These are phyloP conservation scores for Aphanomyces cochlioides DNA, from an alignment of 352 stramenopile species.

Conservation along the genomic window DNA sequence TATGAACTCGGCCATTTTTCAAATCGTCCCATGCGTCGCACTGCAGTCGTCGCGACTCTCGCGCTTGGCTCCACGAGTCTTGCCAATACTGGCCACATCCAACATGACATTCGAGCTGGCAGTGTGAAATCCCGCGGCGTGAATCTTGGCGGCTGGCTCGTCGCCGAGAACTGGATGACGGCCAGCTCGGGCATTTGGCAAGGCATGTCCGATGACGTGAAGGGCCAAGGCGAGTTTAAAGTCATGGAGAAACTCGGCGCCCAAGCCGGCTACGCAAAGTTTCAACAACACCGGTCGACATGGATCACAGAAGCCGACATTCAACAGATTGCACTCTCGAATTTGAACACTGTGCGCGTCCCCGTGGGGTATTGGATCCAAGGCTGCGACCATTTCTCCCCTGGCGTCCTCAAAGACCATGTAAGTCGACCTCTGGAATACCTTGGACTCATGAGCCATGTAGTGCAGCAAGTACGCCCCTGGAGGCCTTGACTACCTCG, in stretches of 20 bases:
- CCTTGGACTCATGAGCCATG: background rate
- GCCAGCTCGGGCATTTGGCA: slow-evolving; percentile 26
- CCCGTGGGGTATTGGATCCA: slow-evolving; percentile 50
- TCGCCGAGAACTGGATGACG: slow-evolving; percentile 38
- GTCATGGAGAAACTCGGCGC: slow-evolving; percentile 35
- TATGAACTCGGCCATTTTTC: too few relatives aligned
- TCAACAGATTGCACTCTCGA: slow-evolving; percentile 29
- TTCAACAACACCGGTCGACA: slow-evolving; percentile 33
- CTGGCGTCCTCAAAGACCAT: background rate
- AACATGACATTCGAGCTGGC: slow-evolving; percentile 36
- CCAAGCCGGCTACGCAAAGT: slow-evolving; percentile 28
- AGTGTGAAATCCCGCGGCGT: slow-evolving; percentile 32
- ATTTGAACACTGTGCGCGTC: slow-evolving; percentile 49
- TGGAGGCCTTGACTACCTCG: slow-evolving; percentile 43
- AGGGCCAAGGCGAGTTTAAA: slow-evolving; percentile 33
- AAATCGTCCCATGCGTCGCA: too few relatives aligned
- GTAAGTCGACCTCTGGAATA: background rate
- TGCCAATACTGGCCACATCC: slow-evolving; percentile 24
- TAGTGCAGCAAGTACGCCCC: slow-evolving; percentile 44
- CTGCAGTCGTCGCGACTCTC: too few relatives aligned
- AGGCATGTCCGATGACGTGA: background rate
- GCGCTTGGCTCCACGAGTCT: too few relatives aligned
- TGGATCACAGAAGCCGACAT: slow-evolving; percentile 38
- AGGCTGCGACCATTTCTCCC: slow-evolving; percentile 2
- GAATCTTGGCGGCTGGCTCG: slow-evolving; percentile 40